Evolutionary conservation across 2,329 filamentous ascomycete genomes (phyloP).

Genomic region (Diaporthe sp.): DNA sequence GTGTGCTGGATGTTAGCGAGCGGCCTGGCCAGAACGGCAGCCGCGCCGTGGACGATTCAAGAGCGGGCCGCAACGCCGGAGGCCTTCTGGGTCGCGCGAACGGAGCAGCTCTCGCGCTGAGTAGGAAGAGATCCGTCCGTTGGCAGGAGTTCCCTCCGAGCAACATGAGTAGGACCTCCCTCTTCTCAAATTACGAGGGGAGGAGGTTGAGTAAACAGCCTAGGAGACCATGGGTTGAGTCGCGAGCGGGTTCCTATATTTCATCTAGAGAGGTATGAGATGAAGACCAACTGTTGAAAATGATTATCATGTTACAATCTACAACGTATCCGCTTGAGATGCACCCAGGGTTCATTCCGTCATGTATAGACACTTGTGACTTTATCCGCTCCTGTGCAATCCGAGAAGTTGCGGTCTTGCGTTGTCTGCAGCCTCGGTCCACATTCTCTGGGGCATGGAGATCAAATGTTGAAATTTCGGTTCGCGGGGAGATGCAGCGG

Average conservation of each 20-base stretch:
- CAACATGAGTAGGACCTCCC: conserved; percentile 27
- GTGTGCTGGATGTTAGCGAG: conserved; percentile 38
- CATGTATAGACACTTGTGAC: too few species aligned
- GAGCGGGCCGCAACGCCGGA: neutral
- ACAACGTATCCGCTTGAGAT: neutral
- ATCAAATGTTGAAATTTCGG: too few species aligned
- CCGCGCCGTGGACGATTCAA: conserved; percentile 11
- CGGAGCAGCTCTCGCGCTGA: conserved; percentile 13
- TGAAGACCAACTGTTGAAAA: neutral
- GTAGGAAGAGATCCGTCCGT: conserved; percentile 32
- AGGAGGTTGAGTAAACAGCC: conserved; percentile 34
- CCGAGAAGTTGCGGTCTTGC: neutral
- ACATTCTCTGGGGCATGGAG: too few species aligned
- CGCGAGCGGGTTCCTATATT: conserved; percentile 32
- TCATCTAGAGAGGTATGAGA: conserved; percentile 22
- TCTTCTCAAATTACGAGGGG: conserved; percentile 31
- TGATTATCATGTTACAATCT: neutral
- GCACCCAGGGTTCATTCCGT: neutral
- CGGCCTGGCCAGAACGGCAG: conserved; percentile 9
- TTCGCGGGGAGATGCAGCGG: too few species aligned
- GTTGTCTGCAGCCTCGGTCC: neutral
- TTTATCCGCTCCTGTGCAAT: too few species aligned
- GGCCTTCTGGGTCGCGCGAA: conserved; percentile 14
- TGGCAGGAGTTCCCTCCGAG: conserved; percentile 36
- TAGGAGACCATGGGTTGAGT: conserved; percentile 33